Percentiles rank a stretch among this genome's conserved stretches.
phyloP scores from a whole-genome alignment of 768 basidiomycete species.

The Tulasnella sp. region DNA sequence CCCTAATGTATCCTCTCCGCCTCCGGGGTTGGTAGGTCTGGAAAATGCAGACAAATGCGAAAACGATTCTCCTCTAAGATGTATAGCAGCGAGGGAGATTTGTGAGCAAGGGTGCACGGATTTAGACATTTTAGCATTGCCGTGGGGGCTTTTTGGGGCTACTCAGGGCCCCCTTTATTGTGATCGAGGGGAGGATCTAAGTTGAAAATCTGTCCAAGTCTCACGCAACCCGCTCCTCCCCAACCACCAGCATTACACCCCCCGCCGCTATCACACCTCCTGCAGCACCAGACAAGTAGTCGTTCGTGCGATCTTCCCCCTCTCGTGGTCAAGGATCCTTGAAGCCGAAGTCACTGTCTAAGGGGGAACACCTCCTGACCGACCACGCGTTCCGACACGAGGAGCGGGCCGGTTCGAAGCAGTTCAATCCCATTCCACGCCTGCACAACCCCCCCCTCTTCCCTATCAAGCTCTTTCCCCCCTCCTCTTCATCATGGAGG shows the following conservation, averaged over 20 bases:
- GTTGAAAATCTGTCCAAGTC: not conserved
- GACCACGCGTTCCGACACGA: not conserved
- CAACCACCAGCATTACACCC: not conserved
- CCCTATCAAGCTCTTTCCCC: conserved; percentile 1
- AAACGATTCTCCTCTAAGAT: not conserved
- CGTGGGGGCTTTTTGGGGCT: not conserved
- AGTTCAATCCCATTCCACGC: conserved; percentile 4
- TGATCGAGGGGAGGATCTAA: not conserved
- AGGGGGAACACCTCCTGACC: not conserved
- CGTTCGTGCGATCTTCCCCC: not conserved
- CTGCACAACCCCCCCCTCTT: not conserved
- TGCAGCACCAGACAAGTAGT: not conserved
- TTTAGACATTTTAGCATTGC: not conserved
- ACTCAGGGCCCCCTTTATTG: not conserved
- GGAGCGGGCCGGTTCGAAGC: conserved; percentile 6
- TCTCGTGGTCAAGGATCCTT: not conserved
- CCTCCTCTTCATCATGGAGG: conserved; percentile 21
- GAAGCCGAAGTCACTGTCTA: not conserved
- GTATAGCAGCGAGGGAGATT: not conserved
- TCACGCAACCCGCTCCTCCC: not conserved
- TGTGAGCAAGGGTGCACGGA: not conserved
- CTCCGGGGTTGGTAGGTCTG: not conserved
- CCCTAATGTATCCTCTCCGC: not conserved
- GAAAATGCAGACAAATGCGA: not conserved
- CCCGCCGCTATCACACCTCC: not conserved